Evolutionary conservation across 2,329 filamentous ascomycete genomes (phyloP).

Genomic region (Xylaria sp.): DNA sequence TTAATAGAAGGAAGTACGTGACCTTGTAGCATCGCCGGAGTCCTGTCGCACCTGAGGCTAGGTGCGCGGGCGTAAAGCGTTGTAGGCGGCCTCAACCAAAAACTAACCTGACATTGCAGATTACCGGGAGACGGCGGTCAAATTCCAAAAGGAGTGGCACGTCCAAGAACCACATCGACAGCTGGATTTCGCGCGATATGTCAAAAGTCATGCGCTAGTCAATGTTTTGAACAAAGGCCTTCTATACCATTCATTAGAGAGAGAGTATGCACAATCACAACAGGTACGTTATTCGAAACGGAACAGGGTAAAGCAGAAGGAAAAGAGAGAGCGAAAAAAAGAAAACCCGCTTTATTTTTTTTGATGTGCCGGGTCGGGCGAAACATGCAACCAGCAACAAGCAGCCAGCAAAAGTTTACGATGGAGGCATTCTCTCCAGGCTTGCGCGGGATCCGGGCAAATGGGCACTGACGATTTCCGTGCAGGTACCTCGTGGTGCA

Average conservation of each 20-base stretch:
- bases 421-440: conserved; percentile 30
- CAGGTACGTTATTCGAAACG: conserved; percentile 47
- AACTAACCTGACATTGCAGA: conserved; percentile 51
- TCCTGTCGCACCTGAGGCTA: conserved; percentile 13
- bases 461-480: conserved; percentile 45
- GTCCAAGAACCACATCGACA: conserved; percentile 63
- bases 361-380: conserved; percentile 25
- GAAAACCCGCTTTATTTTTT: conserved; percentile 14
- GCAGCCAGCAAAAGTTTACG: conserved; percentile 15
- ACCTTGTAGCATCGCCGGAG: conserved; percentile 17
- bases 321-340: too few relatives aligned
- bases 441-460: conserved; percentile 33
- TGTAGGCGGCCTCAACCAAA: conserved; percentile 31
- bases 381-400: conserved; percentile 27
- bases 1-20: conserved; percentile 65
- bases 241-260: conserved; percentile 61
- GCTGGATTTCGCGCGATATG: conserved; percentile 66
- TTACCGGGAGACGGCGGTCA: conserved; percentile 68
- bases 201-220: conserved; percentile 66
- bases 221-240: conserved; percentile 66
- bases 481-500: conserved; percentile 54
- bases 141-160: conserved; percentile 71
- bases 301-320: too few relatives aligned
- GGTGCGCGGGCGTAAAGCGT: conserved; percentile 30
- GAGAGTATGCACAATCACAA: conserved; percentile 51